Conservation (phyloP, 129 eudicot species). For the Centaurea solstitialis region DNA sequence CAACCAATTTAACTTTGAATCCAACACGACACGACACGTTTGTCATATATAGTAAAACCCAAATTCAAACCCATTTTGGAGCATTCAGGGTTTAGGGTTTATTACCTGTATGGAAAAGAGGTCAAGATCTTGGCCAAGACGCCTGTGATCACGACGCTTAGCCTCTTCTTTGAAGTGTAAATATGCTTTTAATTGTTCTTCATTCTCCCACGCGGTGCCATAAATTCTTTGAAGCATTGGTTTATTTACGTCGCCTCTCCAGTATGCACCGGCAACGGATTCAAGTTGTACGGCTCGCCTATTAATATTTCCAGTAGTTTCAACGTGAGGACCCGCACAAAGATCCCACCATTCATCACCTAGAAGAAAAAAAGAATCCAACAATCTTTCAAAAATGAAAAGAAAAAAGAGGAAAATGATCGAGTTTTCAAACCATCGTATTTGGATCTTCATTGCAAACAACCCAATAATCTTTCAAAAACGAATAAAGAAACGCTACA, state of each 20-base stretch:
- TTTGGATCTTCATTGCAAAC: background rate
- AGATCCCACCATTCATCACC: slow-evolving; percentile 99
- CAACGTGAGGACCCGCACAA: slow-evolving; percentile 99
- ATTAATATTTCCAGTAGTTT: slow-evolving; percentile 89
- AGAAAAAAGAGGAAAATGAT: background rate
- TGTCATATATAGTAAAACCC: too few species aligned
- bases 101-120: slow-evolving; percentile 92
- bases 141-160: slow-evolving; percentile 95
- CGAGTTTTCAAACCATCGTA: background rate
- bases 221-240: slow-evolving; percentile 99
- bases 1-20: too few species aligned
- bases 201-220: slow-evolving; percentile 99
- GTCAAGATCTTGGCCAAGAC: slow-evolving; percentile 99
- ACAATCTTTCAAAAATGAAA: background rate
- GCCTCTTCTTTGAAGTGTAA: slow-evolving; percentile 94
- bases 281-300: slow-evolving; percentile 90
- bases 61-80: background rate
- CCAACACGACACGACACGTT: too few species aligned
- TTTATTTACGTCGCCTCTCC: slow-evolving; percentile 92
- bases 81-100: background rate
- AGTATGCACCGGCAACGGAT: slow-evolving; percentile 98
- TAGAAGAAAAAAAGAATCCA: slow-evolving; percentile 28
- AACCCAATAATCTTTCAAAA: background rate
- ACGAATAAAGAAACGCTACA: background rate
- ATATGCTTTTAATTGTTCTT: slow-evolving; percentile 94